Base-by-base conservation (phyloP, 2,329 filamentous ascomycete species). In the Calycina herbarum region DNA sequence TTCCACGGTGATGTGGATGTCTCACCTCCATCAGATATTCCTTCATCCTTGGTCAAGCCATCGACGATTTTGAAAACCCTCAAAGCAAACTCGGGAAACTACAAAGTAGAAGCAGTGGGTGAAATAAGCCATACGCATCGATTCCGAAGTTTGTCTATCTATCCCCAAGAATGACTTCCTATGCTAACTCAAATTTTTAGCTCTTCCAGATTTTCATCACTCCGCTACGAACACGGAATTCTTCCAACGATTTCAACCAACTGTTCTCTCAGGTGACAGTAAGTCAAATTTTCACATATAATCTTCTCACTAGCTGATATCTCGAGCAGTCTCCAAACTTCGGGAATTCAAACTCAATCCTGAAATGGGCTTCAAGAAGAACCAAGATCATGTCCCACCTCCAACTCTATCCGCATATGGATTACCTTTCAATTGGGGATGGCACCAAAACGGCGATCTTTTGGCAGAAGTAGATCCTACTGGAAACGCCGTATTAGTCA, bases 131-230 rank as follows among this genome's bases (percentile, higher is more conserved):
- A 92, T 71, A 95, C 90, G 0, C 93, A 98, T 81, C 87, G 94
- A 45, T 99, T 96, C 77, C 86, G 94, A 75, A 89, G 89, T 84
- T 76, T 31, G 63, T 10, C 15, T 20, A 24, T 51, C n/a, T 38
- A 7, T 8, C 13, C 31, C 17, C 38, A 57, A 13, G 38, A 15
- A 17, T 45, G 11, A 48, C 54, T 31, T 57, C 10, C 76, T 65
- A 11, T 59, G 17, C 10, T 38, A 11, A 27, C 31, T 65, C 38
- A 45, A 40, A 33, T 29, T 20, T 63, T n/a, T 31, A 86, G 86
- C 85, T 38, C 83, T 96, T 69, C 89, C 93, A 8, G 94, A 98
- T 77, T 96, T 96, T 74, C 92, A 96, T 73, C 94, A 89, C 78
- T 87, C 91, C 27, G 88, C 90, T 61, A 83, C 83, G 15, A 83